Base-by-base conservation (phyloP, 1,284 basidiomycete genomes). In the Kalmanozyma brasiliensis region DNA sequence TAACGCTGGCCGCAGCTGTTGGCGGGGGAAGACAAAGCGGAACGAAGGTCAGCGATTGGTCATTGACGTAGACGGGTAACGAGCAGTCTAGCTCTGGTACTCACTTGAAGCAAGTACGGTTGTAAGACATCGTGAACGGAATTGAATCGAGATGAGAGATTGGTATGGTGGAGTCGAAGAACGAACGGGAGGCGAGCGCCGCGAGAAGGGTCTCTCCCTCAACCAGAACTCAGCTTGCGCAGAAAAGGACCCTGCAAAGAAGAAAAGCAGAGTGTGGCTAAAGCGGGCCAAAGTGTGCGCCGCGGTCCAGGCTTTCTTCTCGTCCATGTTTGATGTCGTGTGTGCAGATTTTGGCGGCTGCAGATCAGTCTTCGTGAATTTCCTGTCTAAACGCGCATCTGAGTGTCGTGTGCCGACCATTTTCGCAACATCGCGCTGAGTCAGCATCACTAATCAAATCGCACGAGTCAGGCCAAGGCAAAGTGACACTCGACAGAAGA, bases 51-150 rank as follows among this genome's bases (percentile, higher is more conserved):
- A 57, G 48, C 41, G 17, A 33, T 30, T n/a, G 7, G 22, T 13
- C 26, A 17, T 1, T n/a, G n/a, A n/a, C n/a, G n/a, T n/a, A n/a
- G n/a, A n/a, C n/a, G n/a, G n/a, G n/a, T n/a, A n/a, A n/a, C n/a
- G n/a, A n/a, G n/a, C n/a, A n/a, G n/a, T n/a, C n/a, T n/a, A n/a
- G n/a, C n/a, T n/a, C n/a, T n/a, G n/a, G n/a, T 14, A 69, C 71
- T 58, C 37, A 74, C 67, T 74, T 74, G 67, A 67, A 74, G 67
- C 72, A 74, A 59, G 57, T 70, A 64, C 72, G 66, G 59, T 59
- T 58, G 68, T 49, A 67, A 49, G 68, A 66, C 68, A 71, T 71
- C 26, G 35, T 63, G 47, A n/a, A 10, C 20, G 16, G 19, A 29
- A 26, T 29, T 16, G 37, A 22, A 36, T 47, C 20, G 45, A 49